Evolutionary conservation across 202 grass and related monocot genomes (phyloP), one percentile per base, ranked within the genome.

Genomic region (Schoenoplectus triqueter): DNA sequence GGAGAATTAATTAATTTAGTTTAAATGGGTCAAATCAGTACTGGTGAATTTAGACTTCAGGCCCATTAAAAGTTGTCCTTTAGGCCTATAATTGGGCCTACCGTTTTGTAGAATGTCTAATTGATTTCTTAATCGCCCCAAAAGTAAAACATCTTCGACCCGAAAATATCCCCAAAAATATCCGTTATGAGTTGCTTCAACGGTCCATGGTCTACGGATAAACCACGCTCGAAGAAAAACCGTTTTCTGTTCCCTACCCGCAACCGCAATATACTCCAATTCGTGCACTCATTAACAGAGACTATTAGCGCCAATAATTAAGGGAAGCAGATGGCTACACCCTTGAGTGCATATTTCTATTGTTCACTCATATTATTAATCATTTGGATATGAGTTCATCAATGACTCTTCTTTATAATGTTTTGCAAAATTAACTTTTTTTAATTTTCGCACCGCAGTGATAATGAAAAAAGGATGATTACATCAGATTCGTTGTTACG

Each of bases 231-330:
- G 72, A 3, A 56, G 15, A 75, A 48, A 1, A 83, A 82, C 48
- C 65, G 47, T 40, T 83, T 42, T 64, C 13, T 42, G 80, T 83
- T 83, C 48, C 80, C 66, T 17, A 83, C 46, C 80, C 80, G 80
- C 64, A 83, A 83, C 80, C 47, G 80, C 64, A 83, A 83, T 83
- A 47, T 4, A 83, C 81, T 83, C 57, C 50, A 82, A 68, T 83
- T 10, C 49, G 50, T 71, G 47, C 11, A 83, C 80, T 70, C 63
- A 50, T 44, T 31, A 83, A 69, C 31, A 59, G 15, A 10, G 3
- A 59, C 10, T 14, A 1, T 55, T 7, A 5, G 15, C 55, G 5
- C 0, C 31, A 41, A 11, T 54, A 2, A 55, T 68, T n/a, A n/a
- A n/a, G n/a, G n/a, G n/a, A n/a, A n/a, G n/a, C n/a, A n/a, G n/a